Evolutionary conservation across 768 basidiomycete genomes (phyloP).

Genomic region (Leccinum pellstonianum): DNA sequence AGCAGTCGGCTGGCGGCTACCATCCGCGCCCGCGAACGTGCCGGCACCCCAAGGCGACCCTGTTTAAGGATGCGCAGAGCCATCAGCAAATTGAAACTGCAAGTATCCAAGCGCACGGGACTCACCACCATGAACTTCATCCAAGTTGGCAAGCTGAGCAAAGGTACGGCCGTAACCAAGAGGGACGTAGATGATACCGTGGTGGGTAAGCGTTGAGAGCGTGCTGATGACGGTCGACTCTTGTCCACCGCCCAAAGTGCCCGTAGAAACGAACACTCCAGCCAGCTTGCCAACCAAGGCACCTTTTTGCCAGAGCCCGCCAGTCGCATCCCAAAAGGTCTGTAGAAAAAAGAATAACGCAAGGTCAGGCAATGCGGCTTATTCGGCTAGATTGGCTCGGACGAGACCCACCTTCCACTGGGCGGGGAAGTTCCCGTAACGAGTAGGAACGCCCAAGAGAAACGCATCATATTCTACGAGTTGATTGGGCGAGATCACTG

Average conservation of each 20-base stretch:
- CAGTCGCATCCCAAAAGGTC: slow-evolving; percentile 77
- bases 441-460: slow-evolving; percentile 44
- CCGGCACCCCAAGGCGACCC: slow-evolving; percentile 83
- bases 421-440: slow-evolving; percentile 46
- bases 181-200: slow-evolving; percentile 71
- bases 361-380: slow-evolving; percentile 5
- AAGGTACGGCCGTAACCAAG: slow-evolving; percentile 59
- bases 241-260: slow-evolving; percentile 73
- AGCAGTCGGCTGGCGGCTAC: slow-evolving; percentile 46
- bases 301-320: slow-evolving; percentile 59
- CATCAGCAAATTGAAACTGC: not conserved
- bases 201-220: slow-evolving; percentile 65
- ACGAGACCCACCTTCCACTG: slow-evolving; percentile 57
- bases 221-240: slow-evolving; percentile 52
- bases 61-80: slow-evolving; percentile 21
- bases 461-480: slow-evolving; percentile 35
- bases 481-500: slow-evolving; percentile 12
- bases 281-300: slow-evolving; percentile 72
- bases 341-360: slow-evolving; percentile 19
- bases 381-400: not conserved
- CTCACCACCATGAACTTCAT: slow-evolving; percentile 60
- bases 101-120: not conserved
- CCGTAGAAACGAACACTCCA: slow-evolving; percentile 73
- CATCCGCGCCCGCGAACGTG: slow-evolving; percentile 48
- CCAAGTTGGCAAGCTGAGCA: slow-evolving; percentile 40